These are phyloP conservation scores for Tulasnella sp. DNA, from an alignment of 768 basidiomycete species.

Conservation along the genomic window DNA sequence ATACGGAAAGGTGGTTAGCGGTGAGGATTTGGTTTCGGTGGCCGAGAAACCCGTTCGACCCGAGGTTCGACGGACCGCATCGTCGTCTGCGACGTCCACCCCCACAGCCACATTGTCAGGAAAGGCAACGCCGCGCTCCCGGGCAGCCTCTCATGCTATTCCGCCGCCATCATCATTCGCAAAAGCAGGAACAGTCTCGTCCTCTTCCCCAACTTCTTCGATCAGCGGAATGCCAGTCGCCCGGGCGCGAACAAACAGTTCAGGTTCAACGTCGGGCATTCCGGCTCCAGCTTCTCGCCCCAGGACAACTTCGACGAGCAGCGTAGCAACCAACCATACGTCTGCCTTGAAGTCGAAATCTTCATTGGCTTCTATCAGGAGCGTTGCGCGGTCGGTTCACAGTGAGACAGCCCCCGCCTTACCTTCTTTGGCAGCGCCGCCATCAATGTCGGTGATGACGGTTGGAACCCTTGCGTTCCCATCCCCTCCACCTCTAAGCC, in stretches of 20 bases:
- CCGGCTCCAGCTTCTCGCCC: conserved; percentile 2
- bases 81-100: background rate
- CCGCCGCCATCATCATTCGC: conserved; percentile 12
- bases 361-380: background rate
- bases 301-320: conserved; percentile 4
- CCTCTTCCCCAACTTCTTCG: background rate
- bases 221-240: background rate
- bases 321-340: background rate
- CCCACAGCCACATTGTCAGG: conserved; percentile 8
- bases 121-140: background rate
- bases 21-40: background rate
- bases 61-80: background rate
- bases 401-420: conserved; percentile 2
- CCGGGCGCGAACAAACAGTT: background rate
- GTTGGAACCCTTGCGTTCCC: conserved; percentile 24
- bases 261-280: conserved; percentile 5
- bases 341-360: conserved; percentile 8
- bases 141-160: background rate
- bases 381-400: background rate
- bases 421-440: background rate
- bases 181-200: background rate
- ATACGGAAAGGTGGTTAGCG: background rate
- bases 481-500: conserved; percentile 24
- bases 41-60: background rate
- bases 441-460: conserved; percentile 14